These are phyloP conservation scores for Corinectria fuckeliana DNA, from an alignment of 2,329 filamentous ascomycete genomes.

Conservation along the genomic window DNA sequence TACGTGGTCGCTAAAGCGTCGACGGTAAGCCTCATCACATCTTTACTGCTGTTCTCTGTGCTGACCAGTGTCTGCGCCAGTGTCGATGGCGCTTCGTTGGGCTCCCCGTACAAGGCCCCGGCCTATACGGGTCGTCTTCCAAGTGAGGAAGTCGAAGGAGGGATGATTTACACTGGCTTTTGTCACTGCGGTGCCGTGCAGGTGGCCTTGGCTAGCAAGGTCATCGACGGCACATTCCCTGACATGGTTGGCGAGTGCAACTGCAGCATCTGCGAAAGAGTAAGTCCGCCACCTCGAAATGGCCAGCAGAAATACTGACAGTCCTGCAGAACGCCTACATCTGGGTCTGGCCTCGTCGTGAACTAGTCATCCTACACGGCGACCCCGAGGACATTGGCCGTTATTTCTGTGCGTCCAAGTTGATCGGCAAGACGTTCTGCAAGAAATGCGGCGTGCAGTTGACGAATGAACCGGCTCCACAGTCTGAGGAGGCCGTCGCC, in stretches of 20 bases:
- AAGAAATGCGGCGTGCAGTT: constrained; percentile 55
- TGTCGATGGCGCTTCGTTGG: constrained; percentile 45
- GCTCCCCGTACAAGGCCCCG: constrained; percentile 43
- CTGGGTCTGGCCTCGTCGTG: constrained; percentile 52
- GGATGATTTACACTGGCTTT: constrained; percentile 54
- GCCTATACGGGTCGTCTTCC: constrained; percentile 52
- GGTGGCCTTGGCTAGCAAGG: constrained; percentile 50
- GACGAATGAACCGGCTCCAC: constrained; percentile 38
- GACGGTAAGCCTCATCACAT: constrained; percentile 39
- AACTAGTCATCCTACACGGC: constrained; percentile 50
- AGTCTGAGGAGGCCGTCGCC: constrained; percentile 46
- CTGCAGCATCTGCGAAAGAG: constrained; percentile 57
- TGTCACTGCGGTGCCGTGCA: constrained; percentile 61
- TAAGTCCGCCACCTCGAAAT: constrained; percentile 25
- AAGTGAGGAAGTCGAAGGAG: constrained; percentile 43
- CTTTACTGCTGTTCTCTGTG: not conserved
- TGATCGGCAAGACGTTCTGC: constrained; percentile 55
- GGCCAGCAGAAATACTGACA: not conserved
- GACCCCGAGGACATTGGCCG: constrained; percentile 45
- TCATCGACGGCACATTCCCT: constrained; percentile 47
- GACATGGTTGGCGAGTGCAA: constrained; percentile 52
- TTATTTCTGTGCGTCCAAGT: constrained; percentile 45
- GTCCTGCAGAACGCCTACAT: constrained; percentile 47
- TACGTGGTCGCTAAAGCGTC: constrained; percentile 47
- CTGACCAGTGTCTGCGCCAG: not conserved